Evolutionary conservation across 495 filamentous ascomycete species (phyloP).

Genomic region (Podospora bellae-mahoneyi): DNA sequence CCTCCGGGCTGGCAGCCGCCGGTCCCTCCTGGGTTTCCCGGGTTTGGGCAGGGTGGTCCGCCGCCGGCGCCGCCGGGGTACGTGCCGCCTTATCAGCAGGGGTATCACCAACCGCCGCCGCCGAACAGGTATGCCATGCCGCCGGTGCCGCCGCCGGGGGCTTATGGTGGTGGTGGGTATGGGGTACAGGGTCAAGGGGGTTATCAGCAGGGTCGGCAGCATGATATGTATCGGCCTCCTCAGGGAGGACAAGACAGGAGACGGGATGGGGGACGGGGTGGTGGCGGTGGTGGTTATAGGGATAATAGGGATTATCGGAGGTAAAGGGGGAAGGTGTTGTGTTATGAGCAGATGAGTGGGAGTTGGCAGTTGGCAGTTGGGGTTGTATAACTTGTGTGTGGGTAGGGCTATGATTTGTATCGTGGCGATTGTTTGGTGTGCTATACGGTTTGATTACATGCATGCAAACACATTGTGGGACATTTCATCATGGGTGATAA

Average conservation of each 20-base stretch:
- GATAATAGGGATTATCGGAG: constrained; percentile 12
- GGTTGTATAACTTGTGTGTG: not conserved
- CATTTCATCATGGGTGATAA: no score
- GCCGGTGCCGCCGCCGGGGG: constrained; percentile 10
- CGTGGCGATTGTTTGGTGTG: no score
- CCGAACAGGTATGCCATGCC: constrained; percentile 13
- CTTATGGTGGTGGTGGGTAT: constrained; percentile 18
- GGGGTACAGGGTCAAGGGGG: constrained; percentile 24
- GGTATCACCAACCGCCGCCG: constrained; percentile 12
- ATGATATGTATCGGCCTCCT: not conserved
- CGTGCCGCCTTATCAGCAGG: not conserved
- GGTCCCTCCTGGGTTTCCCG: constrained; percentile 17
- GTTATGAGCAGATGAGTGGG: not conserved
- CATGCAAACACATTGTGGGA: no score
- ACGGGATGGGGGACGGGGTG: constrained; percentile 14
- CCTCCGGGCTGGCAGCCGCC: constrained; percentile 15
- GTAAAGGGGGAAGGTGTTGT: not conserved
- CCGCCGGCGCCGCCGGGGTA: constrained; percentile 18
- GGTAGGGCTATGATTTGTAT: not conserved
- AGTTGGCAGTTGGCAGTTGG: not conserved
- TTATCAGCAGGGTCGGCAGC: constrained; percentile 17
- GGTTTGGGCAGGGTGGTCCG: constrained; percentile 16
- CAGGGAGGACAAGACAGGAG: constrained; percentile 14
- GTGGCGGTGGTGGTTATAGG: constrained; percentile 11
- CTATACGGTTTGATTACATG: no score